Base-by-base conservation (phyloP, 2,329 filamentous ascomycete genomes). In the Clarireedia sp. region DNA sequence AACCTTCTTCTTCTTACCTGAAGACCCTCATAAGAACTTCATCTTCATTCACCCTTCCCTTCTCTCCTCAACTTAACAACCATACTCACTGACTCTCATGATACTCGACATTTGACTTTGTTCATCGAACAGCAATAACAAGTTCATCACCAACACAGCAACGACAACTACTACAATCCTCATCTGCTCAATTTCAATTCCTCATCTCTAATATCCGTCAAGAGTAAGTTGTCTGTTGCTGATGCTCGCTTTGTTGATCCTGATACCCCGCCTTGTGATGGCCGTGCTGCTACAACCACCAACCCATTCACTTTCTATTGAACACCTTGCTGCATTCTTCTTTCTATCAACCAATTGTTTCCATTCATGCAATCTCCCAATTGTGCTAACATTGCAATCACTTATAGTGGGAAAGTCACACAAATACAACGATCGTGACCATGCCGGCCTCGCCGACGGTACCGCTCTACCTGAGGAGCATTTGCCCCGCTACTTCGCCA, bases 361-460 rank as follows among this genome's bases (percentile, higher is more conserved):
- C 38, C n/a, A 47, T 33, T 36, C 24, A 24, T 44, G 12, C 3
- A 17, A 23, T 55, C 45, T 45, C 45, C 23, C 19, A 29, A 41
- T 19, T 48, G 21, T 53, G 48, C 63, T 66, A 57, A 65, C 47
- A 17, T 45, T 3, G 26, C 23, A 24, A 48, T 48, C 21, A 57
- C 60, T 59, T 51, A 55, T 65, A 96, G 91, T 99, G 92, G 96
- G 94, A 77, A 92, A 94, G 72, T 95, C 92, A 63, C 89, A 92
- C 83, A 99, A 97, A 79, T 82, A 80, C 78, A 95, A 90, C 76
- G 90, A 95, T 74, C 91, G 91, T 75, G 65, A 95, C 78, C 88
- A 96, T 76, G 83, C 83, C 67, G 87, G 81, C 68, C 75, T 89
- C 64, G 85, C 86, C 63, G 87, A 94, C 66, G 88, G 87, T 70